Percentiles rank a stretch among this genome's conserved stretches.
Conservation (phyloP, 202 grass and related monocot genomes). For the Panicum virgatum region DNA sequence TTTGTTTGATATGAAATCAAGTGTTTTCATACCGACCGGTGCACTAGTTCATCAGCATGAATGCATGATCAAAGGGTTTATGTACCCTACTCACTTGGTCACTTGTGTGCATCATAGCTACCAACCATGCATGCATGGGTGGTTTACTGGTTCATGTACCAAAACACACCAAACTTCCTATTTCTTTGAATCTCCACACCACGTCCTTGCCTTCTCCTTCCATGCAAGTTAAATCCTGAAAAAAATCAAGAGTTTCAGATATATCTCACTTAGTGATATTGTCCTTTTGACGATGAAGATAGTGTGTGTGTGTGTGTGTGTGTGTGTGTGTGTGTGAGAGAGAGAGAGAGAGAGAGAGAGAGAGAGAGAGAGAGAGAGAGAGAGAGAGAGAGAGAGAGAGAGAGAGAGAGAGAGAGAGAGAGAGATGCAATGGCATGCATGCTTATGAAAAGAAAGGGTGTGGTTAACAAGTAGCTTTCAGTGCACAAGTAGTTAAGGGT, state of each 20-base stretch:
- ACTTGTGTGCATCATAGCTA: slow-evolving; percentile 26
- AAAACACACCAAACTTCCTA: slow-evolving; percentile 3
- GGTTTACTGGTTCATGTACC: background rate
- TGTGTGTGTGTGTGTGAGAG: no score
- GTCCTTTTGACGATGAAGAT: background rate
- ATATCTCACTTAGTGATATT: background rate
- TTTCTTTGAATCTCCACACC: slow-evolving; percentile 15
- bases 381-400: no score
- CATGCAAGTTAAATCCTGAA: slow-evolving; percentile 2
- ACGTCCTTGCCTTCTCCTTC: background rate
- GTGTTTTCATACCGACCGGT: slow-evolving; percentile 28
- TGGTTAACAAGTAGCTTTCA: slow-evolving; percentile 55
- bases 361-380: no score
- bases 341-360: no score
- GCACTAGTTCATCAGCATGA: slow-evolving; percentile 48
- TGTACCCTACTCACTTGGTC: slow-evolving; percentile 34
- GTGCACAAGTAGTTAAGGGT: slow-evolving; percentile 42
- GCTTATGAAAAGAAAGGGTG: slow-evolving; percentile 36
- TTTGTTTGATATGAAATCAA: slow-evolving; percentile 30
- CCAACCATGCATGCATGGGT: slow-evolving; percentile 30
- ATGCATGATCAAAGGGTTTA: slow-evolving; percentile 41
- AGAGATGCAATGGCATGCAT: slow-evolving; percentile 9
- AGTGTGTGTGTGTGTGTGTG: slow-evolving; percentile 20
- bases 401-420: no score
- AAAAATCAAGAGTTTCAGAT: slow-evolving; percentile 3